Conservation (phyloP, 2,329 filamentous ascomycete genomes). For the Mariannaea sp. region DNA sequence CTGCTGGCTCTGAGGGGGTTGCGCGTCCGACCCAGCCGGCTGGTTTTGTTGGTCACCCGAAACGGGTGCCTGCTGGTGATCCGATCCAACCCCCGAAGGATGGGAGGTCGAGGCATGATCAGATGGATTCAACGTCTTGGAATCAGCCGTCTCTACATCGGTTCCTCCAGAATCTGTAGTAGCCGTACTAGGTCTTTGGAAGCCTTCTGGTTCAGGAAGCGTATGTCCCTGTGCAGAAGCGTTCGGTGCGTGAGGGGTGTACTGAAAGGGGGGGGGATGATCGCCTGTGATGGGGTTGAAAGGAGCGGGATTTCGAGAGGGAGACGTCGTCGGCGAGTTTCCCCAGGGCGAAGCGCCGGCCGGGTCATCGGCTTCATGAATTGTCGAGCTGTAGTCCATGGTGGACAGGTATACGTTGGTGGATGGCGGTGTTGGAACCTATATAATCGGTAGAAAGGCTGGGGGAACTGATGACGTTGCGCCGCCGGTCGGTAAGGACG, state of each 20-base stretch:
- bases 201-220: constrained; percentile 46
- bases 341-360: constrained; percentile 61
- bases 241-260: constrained; percentile 50
- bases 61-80: constrained; percentile 19
- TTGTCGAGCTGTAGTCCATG: constrained; percentile 65
- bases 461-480: constrained; percentile 33
- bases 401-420: constrained; percentile 24
- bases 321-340: constrained; percentile 57
- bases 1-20: constrained; percentile 47
- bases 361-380: constrained; percentile 59
- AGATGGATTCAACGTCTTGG: constrained; percentile 33
- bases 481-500: constrained; percentile 23
- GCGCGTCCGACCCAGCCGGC: constrained; percentile 25
- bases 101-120: constrained; percentile 26
- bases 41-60: constrained; percentile 40
- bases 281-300: constrained; percentile 51
- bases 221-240: constrained; percentile 47
- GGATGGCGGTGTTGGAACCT: constrained; percentile 19
- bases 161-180: constrained; percentile 52
- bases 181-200: constrained; percentile 53
- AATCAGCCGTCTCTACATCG: constrained; percentile 47
- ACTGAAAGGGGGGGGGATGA: constrained; percentile 51
- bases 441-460: constrained; percentile 24
- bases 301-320: constrained; percentile 50
- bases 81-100: constrained; percentile 22